Evolutionary conservation across 495 filamentous ascomycete species (phyloP), one percentile per base, ranked within the genome.

Genomic region (Lophium mytilinum): DNA sequence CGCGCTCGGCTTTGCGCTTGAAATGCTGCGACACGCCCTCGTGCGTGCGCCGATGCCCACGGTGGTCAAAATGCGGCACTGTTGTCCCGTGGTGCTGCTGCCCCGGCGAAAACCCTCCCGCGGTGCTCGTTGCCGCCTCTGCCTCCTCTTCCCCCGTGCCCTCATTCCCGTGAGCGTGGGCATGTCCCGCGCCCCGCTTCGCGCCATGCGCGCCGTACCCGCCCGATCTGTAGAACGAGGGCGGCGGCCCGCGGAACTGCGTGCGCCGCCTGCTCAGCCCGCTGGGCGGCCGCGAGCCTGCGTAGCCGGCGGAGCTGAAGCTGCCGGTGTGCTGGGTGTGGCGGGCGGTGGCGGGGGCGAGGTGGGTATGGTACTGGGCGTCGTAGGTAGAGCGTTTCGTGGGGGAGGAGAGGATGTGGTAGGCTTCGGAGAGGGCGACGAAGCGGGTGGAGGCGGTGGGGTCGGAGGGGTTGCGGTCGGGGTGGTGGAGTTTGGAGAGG

Each of bases 401-500:
- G 55, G 37, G 83, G 66, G 83, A 81, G 48, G 80, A 76, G 43
- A 98, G 88, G 42, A 85, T 69, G 48, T 84, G 76, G 78, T 97
- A 96, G 65, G 93, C 92, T 68, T 90, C 85, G 70, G 80, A 85
- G 68, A 98, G 87, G 57, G 79, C 75, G 72, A 91, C 81, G 80
- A 98, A 98, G 68, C 86, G 88, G 36, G 76, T 66, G 18, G 84
- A 74, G 55, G 93, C 88, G 58, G 76, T 68, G 0, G 87, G 85
- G 73, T 95, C 84, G 57, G 73, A 48, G 55, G 78, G 88, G 78
- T 97, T 93, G 72, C 80, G 84, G 80, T 98, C 93, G 12, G 93
- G 93, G 76, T 98, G 93, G 81, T 96, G 87, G 50, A 75, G 71
- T 73, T 96, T 93, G 72, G 90, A 95, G 69, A 98, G 87, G 62